Conservation (phyloP, 805 yeast genomes). For the Teunomyces kruisii region DNA sequence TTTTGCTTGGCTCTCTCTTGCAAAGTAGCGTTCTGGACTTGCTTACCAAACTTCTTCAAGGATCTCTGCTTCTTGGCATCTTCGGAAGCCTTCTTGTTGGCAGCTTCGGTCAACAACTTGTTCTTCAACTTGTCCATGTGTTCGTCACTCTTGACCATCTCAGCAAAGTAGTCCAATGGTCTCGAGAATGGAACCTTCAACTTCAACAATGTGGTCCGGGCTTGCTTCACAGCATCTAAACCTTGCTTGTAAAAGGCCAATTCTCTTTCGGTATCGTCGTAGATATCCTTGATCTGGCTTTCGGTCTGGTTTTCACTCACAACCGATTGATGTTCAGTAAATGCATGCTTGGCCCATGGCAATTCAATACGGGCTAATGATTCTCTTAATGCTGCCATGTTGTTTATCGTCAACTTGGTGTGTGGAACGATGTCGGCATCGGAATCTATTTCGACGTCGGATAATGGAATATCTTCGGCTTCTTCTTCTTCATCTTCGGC, state of each 20-base stretch:
- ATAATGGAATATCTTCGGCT: conserved; percentile 80
- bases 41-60: conserved; percentile 95
- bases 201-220: conserved; percentile 62
- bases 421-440: conserved; percentile 94
- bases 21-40: conserved; percentile 89
- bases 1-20: conserved; percentile 93
- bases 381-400: conserved; percentile 76
- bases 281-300: conserved; percentile 74
- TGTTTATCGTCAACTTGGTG: conserved; percentile 86
- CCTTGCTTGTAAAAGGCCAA: conserved; percentile 94
- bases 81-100: conserved; percentile 84
- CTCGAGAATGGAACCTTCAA: conserved; percentile 85
- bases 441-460: conserved; percentile 89
- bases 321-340: conserved; percentile 81
- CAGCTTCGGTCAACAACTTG: conserved; percentile 75
- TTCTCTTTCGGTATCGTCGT: conserved; percentile 95
- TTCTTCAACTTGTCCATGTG: conserved; percentile 93
- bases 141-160: conserved; percentile 96
- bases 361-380: conserved; percentile 65
- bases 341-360: conserved; percentile 65
- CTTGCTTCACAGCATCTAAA: conserved; percentile 74
- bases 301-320: conserved; percentile 62
- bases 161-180: conserved; percentile 96
- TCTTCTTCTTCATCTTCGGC: conserved; percentile 62
- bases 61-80: conserved; percentile 94